Percentiles rank a stretch among this genome's conserved stretches.
These are phyloP conservation scores for Paramecium sonneborni DNA, from an alignment of 73 alveolate species.

Conservation along the genomic window DNA sequence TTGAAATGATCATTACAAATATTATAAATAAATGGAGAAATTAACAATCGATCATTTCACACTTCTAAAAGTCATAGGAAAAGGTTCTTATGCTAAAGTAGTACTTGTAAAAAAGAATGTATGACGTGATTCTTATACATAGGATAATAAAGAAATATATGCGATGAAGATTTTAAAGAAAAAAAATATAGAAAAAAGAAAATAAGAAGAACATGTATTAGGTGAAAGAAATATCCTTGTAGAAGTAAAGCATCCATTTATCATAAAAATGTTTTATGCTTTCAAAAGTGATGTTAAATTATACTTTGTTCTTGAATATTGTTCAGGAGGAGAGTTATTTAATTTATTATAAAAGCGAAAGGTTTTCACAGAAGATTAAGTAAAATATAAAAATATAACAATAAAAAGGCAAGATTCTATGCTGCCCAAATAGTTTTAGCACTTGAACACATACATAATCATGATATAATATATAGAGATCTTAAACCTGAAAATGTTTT, in stretches of 20 bases:
- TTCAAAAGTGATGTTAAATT: constrained; percentile 90
- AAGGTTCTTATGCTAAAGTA: constrained; percentile 95
- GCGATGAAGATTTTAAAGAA: constrained; percentile 94
- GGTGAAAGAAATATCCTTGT: constrained; percentile 86
- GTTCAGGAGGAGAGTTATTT: constrained; percentile 96
- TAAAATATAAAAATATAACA: background rate
- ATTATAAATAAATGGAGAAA: constrained; percentile 3
- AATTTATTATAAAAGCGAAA: constrained; percentile 71
- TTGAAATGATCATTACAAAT: background rate
- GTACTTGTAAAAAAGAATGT: constrained; percentile 79
- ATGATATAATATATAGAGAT: constrained; percentile 67
- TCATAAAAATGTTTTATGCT: constrained; percentile 84
- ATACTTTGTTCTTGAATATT: constrained; percentile 94
- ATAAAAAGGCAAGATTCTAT: constrained; percentile 62
- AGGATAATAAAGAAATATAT: constrained; percentile 76
- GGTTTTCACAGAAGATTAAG: constrained; percentile 56
- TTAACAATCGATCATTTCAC: constrained; percentile 85
- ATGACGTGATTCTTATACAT: background rate
- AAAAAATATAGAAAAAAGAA: constrained; percentile 76
- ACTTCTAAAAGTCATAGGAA: constrained; percentile 84
- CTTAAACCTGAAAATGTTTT: constrained; percentile 65
- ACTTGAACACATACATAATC: constrained; percentile 62
- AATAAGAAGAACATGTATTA: constrained; percentile 82
- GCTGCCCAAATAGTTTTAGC: constrained; percentile 63
- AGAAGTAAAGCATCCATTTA: constrained; percentile 85